Conservation (phyloP, 192 early-diverging fungal genomes). For the Podila epicladia region DNA sequence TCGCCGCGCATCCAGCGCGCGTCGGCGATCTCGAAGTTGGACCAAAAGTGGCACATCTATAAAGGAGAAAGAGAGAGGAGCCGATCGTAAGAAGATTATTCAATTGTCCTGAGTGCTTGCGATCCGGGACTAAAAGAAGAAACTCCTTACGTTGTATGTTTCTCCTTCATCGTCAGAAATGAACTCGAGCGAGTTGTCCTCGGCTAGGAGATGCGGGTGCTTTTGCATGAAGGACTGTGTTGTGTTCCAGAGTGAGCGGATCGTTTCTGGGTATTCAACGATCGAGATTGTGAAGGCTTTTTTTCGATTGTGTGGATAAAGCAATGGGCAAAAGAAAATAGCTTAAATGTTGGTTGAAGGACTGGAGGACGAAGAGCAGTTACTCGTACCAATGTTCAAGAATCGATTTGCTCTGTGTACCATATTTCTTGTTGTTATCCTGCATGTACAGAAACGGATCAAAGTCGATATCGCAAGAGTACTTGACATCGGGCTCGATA, state of each 20-base stretch:
- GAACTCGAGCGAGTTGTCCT: slow-evolving; percentile 57
- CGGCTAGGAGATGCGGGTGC: slow-evolving; percentile 60
- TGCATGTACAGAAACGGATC: slow-evolving; percentile 88
- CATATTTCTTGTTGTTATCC: slow-evolving; percentile 81
- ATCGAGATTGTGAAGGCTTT: slow-evolving; percentile 79
- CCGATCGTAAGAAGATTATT: not conserved
- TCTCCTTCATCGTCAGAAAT: slow-evolving; percentile 62
- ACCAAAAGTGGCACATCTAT: slow-evolving; percentile 83
- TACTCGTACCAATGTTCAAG: not conserved
- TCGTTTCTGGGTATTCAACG: slow-evolving; percentile 73
- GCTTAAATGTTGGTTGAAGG: not conserved
- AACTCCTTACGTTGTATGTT: slow-evolving; percentile 67
- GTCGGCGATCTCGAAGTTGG: slow-evolving; percentile 84
- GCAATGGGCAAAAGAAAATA: not conserved
- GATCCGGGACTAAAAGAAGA: too few species aligned
- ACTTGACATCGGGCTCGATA: slow-evolving; percentile 85
- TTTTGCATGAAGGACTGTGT: slow-evolving; percentile 61
- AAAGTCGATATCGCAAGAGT: slow-evolving; percentile 82
- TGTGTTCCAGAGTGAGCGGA: slow-evolving; percentile 78
- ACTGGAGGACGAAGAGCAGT: too few species aligned
- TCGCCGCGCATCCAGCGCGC: slow-evolving; percentile 73
- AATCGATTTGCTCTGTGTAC: slow-evolving; percentile 9
- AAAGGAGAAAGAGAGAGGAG: not conserved
- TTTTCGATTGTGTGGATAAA: not conserved
- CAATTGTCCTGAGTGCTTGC: too few species aligned